A percentile compares a stretch with the other conserved stretches of the same genome.
Conservation (phyloP, 176 grass and related monocot species). For the Phoenix dactylifera region DNA sequence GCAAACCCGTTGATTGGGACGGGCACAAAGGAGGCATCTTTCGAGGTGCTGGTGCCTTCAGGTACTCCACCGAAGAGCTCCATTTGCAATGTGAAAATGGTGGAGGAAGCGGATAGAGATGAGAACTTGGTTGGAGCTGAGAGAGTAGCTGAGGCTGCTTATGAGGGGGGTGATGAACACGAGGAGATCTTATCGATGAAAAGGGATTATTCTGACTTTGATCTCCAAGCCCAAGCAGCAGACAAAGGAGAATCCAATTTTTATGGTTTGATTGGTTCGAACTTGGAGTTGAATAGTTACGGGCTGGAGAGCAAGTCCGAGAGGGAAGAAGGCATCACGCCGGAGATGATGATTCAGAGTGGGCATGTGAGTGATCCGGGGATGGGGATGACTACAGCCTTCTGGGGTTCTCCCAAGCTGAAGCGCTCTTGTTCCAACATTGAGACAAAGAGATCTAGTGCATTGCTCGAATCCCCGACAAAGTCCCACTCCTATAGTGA, state of each 20-base stretch:
- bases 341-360: constrained; percentile 6
- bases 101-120: background rate
- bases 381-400: background rate
- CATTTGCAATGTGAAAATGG: background rate
- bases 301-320: background rate
- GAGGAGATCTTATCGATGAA: constrained; percentile 27
- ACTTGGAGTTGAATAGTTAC: constrained; percentile 5
- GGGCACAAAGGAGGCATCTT: background rate
- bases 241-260: constrained; percentile 9
- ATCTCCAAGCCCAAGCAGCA: constrained; percentile 15
- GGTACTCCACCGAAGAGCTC: background rate
- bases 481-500: constrained; percentile 59
- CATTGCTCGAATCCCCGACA: constrained; percentile 27
- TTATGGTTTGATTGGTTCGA: constrained; percentile 1
- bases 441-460: constrained; percentile 50
- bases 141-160: constrained; percentile 11
- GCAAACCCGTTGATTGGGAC: constrained; percentile 8
- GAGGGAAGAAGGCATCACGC: constrained; percentile 9
- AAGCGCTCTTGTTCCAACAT: constrained; percentile 91
- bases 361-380: constrained; percentile 20
- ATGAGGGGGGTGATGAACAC: constrained; percentile 22
- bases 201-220: constrained; percentile 17
- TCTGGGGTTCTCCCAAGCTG: constrained; percentile 23
- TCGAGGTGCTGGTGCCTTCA: background rate
- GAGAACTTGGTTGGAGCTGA: background rate